A percentile compares a stretch with the other conserved stretches of the same genome.
These are phyloP conservation scores for Stereocaulon alpinum DNA, from an alignment of 495 filamentous ascomycete genomes.

Conservation along the genomic window DNA sequence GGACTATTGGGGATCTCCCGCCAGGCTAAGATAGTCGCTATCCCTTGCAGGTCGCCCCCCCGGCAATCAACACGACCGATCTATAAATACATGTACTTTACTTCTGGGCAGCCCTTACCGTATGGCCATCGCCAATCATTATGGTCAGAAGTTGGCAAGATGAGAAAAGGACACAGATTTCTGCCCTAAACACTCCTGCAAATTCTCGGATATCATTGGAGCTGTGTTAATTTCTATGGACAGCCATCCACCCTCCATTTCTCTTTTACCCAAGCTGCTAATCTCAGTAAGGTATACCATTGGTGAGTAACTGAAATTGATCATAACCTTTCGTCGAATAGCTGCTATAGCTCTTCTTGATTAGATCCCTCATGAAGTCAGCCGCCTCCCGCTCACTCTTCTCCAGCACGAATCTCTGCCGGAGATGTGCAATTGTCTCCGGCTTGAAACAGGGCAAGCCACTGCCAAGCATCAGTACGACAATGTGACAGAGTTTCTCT, in stretches of 20 bases:
- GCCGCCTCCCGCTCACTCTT: constrained; percentile 91
- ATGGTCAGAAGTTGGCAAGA: too few relatives aligned
- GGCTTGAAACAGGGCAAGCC: constrained; percentile 98
- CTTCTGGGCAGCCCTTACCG: too few relatives aligned
- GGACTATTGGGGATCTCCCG: background rate
- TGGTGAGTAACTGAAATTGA: constrained; percentile 92
- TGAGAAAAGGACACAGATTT: too few relatives aligned
- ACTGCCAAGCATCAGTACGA: constrained; percentile 90
- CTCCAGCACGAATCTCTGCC: constrained; percentile 85
- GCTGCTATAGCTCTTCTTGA: constrained; percentile 78
- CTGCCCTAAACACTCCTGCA: too few relatives aligned
- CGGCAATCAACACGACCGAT: background rate
- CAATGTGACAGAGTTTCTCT: constrained; percentile 78
- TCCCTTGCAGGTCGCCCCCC: constrained; percentile 1
- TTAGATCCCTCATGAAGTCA: constrained; percentile 80
- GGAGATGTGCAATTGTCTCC: constrained; percentile 84
- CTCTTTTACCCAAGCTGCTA: background rate
- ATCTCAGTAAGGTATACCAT: constrained; percentile 82
- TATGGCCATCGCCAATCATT: too few relatives aligned
- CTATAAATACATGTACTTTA: constrained; percentile 5
- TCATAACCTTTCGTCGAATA: constrained; percentile 90
- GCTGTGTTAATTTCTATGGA: background rate
- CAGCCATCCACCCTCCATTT: background rate
- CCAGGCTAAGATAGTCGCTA: background rate
- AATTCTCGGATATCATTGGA: too few relatives aligned